Conservation (phyloP, 148 eudicot genomes). For the Camellia japonica region DNA sequence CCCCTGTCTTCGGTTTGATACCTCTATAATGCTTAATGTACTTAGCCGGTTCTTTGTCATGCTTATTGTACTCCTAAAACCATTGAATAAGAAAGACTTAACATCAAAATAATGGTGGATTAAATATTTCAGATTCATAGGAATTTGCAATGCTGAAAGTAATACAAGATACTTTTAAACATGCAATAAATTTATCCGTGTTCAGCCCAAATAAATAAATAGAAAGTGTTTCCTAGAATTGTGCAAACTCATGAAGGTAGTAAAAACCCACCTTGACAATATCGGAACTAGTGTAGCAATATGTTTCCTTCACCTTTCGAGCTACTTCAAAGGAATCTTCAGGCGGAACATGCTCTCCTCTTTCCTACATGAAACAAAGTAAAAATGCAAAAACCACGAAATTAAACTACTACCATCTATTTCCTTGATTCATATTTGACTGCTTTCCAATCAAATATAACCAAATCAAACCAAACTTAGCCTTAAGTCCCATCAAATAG, state of each 20-base stretch:
- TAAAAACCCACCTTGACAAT: constrained; percentile 71
- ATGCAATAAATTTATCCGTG: not conserved
- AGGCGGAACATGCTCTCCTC: constrained; percentile 95
- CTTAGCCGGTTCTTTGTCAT: constrained; percentile 92
- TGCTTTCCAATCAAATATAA: not conserved
- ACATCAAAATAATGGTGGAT: not conserved
- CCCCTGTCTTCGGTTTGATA: constrained; percentile 94
- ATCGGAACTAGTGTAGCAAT: constrained; percentile 93
- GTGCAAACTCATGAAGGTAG: not conserved
- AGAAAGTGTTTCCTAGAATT: not conserved
- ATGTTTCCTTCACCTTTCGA: constrained; percentile 91
- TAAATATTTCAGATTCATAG: not conserved
- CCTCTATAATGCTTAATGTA: constrained; percentile 96
- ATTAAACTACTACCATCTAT: not conserved
- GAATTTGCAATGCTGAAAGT: not conserved
- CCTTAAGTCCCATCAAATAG: too few species aligned
- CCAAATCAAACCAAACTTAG: too few species aligned
- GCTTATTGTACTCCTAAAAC: constrained; percentile 89
- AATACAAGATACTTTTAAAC: not conserved
- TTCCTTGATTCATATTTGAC: not conserved
- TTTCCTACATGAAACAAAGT: constrained; percentile 61
- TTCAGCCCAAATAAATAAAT: not conserved
- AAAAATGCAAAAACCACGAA: constrained; percentile 5
- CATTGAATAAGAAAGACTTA: constrained; percentile 14
- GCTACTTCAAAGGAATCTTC: constrained; percentile 98